phyloP scores from a whole-genome alignment of 495 filamentous ascomycete genomes.

The Venustampulla echinocandica region DNA sequence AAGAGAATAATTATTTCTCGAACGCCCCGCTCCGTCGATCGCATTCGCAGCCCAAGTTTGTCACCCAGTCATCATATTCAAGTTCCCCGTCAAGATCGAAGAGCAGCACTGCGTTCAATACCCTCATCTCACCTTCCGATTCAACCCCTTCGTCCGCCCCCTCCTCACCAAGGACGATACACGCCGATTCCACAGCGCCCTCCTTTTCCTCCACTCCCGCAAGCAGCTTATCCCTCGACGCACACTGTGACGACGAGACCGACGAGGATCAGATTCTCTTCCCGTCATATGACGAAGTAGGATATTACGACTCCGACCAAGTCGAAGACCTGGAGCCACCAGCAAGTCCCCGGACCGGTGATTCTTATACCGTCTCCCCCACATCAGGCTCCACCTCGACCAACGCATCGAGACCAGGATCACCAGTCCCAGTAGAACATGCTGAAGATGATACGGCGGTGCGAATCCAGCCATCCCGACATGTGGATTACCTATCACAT shows the following conservation, averaged over 20 bases:
- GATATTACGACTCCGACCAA: slow-evolving; percentile 35
- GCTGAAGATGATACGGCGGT: slow-evolving; percentile 84
- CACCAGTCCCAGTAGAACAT: slow-evolving; percentile 34
- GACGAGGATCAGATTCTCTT: slow-evolving; percentile 48
- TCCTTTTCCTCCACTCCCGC: slow-evolving; percentile 39
- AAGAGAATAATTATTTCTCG: slow-evolving; percentile 19
- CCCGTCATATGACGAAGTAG: slow-evolving; percentile 47
- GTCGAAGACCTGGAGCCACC: slow-evolving; percentile 41
- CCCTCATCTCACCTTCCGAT: slow-evolving; percentile 12
- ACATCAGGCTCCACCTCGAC: slow-evolving; percentile 35
- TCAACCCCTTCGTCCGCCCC: slow-evolving; percentile 12
- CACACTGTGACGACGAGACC: slow-evolving; percentile 37
- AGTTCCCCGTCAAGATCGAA: slow-evolving; percentile 14
- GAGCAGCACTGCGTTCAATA: slow-evolving; percentile 12
- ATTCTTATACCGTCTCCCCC: slow-evolving; percentile 38
- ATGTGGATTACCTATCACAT: slow-evolving; percentile 95
- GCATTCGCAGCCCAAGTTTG: slow-evolving; percentile 20
- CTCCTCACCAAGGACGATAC: slow-evolving; percentile 18
- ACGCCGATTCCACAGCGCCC: slow-evolving; percentile 20
- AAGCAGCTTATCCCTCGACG: slow-evolving; percentile 53
- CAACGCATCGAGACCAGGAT: slow-evolving; percentile 38
- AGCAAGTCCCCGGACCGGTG: slow-evolving; percentile 32
- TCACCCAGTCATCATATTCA: slow-evolving; percentile 13
- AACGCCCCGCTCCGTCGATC: slow-evolving; percentile 16
- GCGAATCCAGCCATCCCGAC: slow-evolving; percentile 66